Base-by-base conservation (phyloP, 2,329 filamentous ascomycete genomes). In the Alternaria solani region DNA sequence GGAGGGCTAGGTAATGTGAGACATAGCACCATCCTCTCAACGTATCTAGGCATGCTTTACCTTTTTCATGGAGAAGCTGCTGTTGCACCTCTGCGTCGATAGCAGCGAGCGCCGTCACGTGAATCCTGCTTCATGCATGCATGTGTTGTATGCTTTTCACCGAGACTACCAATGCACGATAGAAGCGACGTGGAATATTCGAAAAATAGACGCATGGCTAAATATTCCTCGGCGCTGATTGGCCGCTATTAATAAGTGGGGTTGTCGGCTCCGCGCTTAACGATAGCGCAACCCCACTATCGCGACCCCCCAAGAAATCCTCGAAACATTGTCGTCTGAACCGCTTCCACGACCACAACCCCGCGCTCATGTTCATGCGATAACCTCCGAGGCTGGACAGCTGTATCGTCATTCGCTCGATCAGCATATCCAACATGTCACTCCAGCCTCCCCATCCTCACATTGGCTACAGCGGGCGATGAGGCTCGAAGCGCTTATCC, bases 401-500 rank as follows among this genome's bases (percentile, higher is more conserved):
- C 7, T 4, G 4, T 7, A 30, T 32, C 23, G 7, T 46, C 12
- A 66, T 66, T 68, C 53, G 65, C 51, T 44, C 28, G 23, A n/a
- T 32, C 4, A 52, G 48, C 52, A 56, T 46, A 55, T 57, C 56
- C 57, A 66, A 63, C 57, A 54, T 25, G 11, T 28, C n/a, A 52
- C 28, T 48, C 61, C 52, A 51, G 57, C 23, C 38, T 47, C 16
- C 38, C 23, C 18, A 56, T 39, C 30, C 36, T 48, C 47, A 46
- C 44, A 46, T 56, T 57, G 43, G 63, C 64, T 66, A 64, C 59
- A 66, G 44, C 47, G 46, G 36, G 30, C 52, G 39, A 55, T 60
- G 62, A 68, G 62, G 68, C 65, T 69, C 55, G 61, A 65, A 65
- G 64, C 70, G 68, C 70, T 63, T 63, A 52, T 63, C 62, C 41